Conservation (phyloP, 202 grass and related monocot species). For the Panicum hallii region DNA sequence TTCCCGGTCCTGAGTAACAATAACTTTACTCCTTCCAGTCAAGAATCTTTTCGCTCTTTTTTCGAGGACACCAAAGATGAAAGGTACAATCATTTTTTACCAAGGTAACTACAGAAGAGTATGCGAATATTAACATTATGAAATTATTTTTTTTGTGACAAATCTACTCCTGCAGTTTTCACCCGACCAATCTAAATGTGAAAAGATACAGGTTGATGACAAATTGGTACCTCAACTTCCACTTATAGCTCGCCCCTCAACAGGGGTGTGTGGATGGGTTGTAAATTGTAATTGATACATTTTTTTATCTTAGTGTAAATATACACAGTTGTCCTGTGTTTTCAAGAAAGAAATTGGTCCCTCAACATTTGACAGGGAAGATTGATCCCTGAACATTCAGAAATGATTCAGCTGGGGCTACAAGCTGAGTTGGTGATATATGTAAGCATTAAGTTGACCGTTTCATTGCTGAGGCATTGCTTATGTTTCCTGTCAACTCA, state of each 20-base stretch:
- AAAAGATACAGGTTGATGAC: not conserved
- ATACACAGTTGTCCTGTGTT: too few species aligned
- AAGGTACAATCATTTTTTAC: slow-evolving; percentile 7
- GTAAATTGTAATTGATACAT: not conserved
- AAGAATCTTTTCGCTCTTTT: not conserved
- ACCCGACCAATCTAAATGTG: not conserved
- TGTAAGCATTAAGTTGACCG: not conserved
- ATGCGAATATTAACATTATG: not conserved
- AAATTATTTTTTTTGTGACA: not conserved
- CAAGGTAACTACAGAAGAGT: not conserved
- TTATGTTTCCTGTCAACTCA: not conserved
- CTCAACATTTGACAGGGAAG: not conserved
- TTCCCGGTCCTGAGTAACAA: not conserved
- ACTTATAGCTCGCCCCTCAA: not conserved
- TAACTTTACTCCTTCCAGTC: not conserved
- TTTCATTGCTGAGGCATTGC: not conserved
- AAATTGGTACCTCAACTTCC: slow-evolving; percentile 16
- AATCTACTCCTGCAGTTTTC: not conserved
- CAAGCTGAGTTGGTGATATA: not conserved
- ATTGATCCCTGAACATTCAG: not conserved
- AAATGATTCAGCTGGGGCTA: not conserved
- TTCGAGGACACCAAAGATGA: not conserved
- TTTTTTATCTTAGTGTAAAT: not conserved
- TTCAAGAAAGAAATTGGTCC: not conserved
- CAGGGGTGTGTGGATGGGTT: not conserved